Evolutionary conservation across 1,284 basidiomycete genomes (phyloP).

Genomic region (Microbotryum saponariae): DNA sequence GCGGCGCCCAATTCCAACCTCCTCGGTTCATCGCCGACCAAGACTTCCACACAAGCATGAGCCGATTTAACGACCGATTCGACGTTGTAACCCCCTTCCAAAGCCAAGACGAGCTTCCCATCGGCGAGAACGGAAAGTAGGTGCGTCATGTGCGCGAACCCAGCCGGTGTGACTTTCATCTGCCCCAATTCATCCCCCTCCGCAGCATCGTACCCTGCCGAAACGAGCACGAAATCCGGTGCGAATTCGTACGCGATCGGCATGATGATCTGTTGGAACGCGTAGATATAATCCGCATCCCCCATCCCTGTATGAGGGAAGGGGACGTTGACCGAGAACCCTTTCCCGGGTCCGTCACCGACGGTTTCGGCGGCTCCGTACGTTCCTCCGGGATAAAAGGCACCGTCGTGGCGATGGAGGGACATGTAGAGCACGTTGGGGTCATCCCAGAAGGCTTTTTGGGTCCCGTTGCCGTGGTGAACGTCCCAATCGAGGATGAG

Average conservation of each 20-base stretch:
- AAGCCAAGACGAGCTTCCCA: constrained; percentile 81
- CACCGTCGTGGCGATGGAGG: constrained; percentile 86
- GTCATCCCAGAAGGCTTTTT: constrained; percentile 88
- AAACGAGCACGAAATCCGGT: constrained; percentile 94
- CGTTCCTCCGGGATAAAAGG: constrained; percentile 88
- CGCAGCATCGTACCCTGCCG: constrained; percentile 96
- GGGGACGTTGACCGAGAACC: constrained; percentile 90
- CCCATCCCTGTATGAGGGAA: constrained; percentile 85
- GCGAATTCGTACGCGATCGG: constrained; percentile 94
- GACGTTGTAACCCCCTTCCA: constrained; percentile 96
- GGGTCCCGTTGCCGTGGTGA: constrained; percentile 97
- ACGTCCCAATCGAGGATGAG: constrained; percentile 98
- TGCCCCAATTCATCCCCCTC: constrained; percentile 83
- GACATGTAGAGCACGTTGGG: constrained; percentile 90
- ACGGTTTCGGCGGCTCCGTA: constrained; percentile 79
- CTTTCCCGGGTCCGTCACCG: constrained; percentile 72
- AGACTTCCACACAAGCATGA: constrained; percentile 70
- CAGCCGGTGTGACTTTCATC: constrained; percentile 83
- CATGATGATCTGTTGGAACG: constrained; percentile 93
- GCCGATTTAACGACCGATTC: constrained; percentile 80
- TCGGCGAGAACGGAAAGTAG: constrained; percentile 84
- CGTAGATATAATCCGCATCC: constrained; percentile 93
- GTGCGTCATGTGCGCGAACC: constrained; percentile 97
- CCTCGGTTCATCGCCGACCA: constrained; percentile 78
- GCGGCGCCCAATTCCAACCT: constrained; percentile 62